Evolutionary conservation across 2,329 filamentous ascomycete genomes (phyloP).

Genomic region (Cordyceps javanica): DNA sequence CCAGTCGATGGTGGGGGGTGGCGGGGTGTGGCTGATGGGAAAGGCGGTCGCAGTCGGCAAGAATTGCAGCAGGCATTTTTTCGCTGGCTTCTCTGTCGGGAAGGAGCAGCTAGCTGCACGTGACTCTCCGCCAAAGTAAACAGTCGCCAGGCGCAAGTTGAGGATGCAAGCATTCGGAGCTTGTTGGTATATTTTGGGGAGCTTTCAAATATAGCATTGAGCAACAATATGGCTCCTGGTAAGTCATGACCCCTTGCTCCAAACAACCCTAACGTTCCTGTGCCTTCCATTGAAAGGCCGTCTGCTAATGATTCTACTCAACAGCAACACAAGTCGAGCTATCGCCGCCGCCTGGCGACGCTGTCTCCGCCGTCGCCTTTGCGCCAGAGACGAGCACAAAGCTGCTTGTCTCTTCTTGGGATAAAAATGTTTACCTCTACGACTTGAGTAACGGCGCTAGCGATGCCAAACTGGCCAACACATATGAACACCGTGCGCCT

Average conservation of each 20-base stretch:
- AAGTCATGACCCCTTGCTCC: slow-evolving; percentile 14
- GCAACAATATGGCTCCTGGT: slow-evolving; percentile 36
- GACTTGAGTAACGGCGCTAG: slow-evolving; percentile 58
- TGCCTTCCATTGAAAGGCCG: background rate
- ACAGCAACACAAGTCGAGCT: slow-evolving; percentile 74
- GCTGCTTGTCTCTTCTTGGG: slow-evolving; percentile 91
- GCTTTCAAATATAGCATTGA: slow-evolving; percentile 17
- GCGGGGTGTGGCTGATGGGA: slow-evolving; percentile 29
- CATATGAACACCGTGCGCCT: slow-evolving; percentile 75
- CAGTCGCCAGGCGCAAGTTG: slow-evolving; percentile 19
- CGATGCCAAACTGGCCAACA: slow-evolving; percentile 53
- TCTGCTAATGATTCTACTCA: slow-evolving; percentile 16
- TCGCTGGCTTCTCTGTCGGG: background rate
- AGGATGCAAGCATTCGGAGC: background rate
- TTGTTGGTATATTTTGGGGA: background rate
- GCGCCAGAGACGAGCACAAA: slow-evolving; percentile 68
- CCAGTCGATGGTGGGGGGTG: slow-evolving; percentile 35
- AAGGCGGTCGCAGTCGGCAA: slow-evolving; percentile 26
- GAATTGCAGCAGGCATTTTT: slow-evolving; percentile 16
- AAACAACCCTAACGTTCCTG: background rate
- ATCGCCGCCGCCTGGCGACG: slow-evolving; percentile 74
- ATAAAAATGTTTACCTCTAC: slow-evolving; percentile 86
- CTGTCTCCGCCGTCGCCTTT: slow-evolving; percentile 81
- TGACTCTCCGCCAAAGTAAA: slow-evolving; percentile 30
- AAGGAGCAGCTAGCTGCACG: slow-evolving; percentile 25